Evolutionary conservation across 371 early-diverging fungal species (phyloP).

Genomic region (Syncephalastrum sp.): DNA sequence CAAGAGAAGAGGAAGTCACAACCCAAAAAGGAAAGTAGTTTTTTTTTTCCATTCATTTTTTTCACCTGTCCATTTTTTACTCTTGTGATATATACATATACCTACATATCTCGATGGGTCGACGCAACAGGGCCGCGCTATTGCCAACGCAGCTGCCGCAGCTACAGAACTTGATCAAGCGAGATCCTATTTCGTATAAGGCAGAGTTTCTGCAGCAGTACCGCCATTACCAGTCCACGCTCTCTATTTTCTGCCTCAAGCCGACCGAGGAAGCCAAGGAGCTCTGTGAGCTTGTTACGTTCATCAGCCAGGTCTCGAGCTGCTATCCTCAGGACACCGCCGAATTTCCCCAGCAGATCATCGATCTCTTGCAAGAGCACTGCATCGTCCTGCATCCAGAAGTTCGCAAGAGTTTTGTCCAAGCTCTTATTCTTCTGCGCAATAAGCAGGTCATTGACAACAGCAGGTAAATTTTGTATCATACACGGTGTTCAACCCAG

Average conservation of each 20-base stretch:
- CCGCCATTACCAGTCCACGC: slow-evolving; percentile 84
- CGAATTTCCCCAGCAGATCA: slow-evolving; percentile 79
- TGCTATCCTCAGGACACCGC: slow-evolving; percentile 83
- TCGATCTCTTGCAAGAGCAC: slow-evolving; percentile 77
- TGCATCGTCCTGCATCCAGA: slow-evolving; percentile 79
- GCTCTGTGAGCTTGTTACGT: slow-evolving; percentile 84
- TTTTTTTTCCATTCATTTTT: neutral
- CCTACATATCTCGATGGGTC: slow-evolving; percentile 47
- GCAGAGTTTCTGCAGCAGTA: slow-evolving; percentile 94
- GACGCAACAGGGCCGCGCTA: slow-evolving; percentile 68
- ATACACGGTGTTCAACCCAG: too few species aligned
- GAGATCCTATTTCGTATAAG: slow-evolving; percentile 89
- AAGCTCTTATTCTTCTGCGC: slow-evolving; percentile 86
- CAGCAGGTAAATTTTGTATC: slow-evolving; percentile 26
- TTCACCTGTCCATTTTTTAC: neutral
- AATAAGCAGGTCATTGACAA: slow-evolving; percentile 78
- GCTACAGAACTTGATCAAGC: slow-evolving; percentile 95
- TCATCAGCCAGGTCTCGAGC: slow-evolving; percentile 80
- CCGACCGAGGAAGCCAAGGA: slow-evolving; percentile 83
- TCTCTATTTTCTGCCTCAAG: slow-evolving; percentile 85
- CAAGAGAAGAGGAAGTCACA: too few species aligned
- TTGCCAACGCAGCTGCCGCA: slow-evolving; percentile 90
- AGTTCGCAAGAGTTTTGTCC: slow-evolving; percentile 84
- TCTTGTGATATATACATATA: too few species aligned
- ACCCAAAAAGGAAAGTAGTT: neutral